Base-by-base conservation (phyloP, 257 asterid species). In the Oldenlandia corymbosa region DNA sequence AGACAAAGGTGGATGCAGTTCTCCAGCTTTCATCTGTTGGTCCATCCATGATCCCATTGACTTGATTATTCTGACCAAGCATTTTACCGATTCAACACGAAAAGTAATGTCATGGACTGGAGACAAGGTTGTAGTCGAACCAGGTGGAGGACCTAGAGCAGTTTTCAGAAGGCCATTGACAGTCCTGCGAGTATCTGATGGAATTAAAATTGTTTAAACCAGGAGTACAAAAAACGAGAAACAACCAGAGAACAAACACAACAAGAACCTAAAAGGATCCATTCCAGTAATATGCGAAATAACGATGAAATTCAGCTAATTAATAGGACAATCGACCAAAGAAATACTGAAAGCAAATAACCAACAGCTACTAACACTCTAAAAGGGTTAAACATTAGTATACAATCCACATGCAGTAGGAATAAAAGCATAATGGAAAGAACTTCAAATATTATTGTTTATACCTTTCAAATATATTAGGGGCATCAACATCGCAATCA, bases 11-110 rank as follows among this genome's bases (percentile, higher is more conserved):
- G 71, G 78, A 78, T 73, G 73, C 31, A 63, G 34, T 42, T 91
- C 98, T 74, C 89, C 95, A 66, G 78, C 79, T 83, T 83, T 92
- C 73, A 93, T 83, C 79, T 93, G 96, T 65, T 84, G 96, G 84
- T 93, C 99, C 97, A 93, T 87, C 97, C 97, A 93, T 64, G 80
- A 72, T 50, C 96, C 99, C 96, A 90, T 85, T 32, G 99, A 93
- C 80, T 77, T 87, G 73, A 87, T 87, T 61, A 93, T 90, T 68
- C 79, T 84, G 67, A 81, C 97, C 81, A 90, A 84, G 77, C 99
- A 93, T 65, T 83, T 93, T 18, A 93, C 99, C 46, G 99, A 90
- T 84, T 90, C 99, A 77, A 84, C 89, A 62, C 96, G 99, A 78
- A 93, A 93, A 47, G 97, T 85, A 70, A 81, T 76, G 70, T 93